Conservation (phyloP, 495 filamentous ascomycete species). For the Opeltia flavorubescens region DNA sequence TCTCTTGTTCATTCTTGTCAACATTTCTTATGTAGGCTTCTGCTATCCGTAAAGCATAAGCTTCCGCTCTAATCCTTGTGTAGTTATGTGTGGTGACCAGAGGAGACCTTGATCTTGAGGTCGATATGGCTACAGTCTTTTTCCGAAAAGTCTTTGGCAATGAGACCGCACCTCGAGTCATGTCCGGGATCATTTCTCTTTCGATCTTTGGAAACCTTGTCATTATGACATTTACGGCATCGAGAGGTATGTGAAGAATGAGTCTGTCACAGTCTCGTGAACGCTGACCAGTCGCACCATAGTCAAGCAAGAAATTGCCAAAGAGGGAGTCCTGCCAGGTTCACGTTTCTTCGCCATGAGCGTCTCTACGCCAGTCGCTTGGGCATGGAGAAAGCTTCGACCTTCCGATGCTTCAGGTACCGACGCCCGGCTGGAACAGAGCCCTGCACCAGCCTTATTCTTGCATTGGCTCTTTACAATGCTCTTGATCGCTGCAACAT, state of each 20-base stretch:
- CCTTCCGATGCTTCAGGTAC: slow-evolving; percentile 3
- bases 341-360: slow-evolving; percentile 30
- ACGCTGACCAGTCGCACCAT: background rate
- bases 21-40: slow-evolving; percentile 29
- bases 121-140: slow-evolving; percentile 15
- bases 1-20: slow-evolving; percentile 29
- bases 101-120: slow-evolving; percentile 2
- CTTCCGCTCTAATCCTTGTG: background rate
- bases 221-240: slow-evolving; percentile 35
- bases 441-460: slow-evolving; percentile 26
- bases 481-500: slow-evolving; percentile 23
- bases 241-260: slow-evolving; percentile 26
- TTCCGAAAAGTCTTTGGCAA: slow-evolving; percentile 16
- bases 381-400: background rate
- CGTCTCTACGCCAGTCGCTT: slow-evolving; percentile 21
- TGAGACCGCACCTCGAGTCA: slow-evolving; percentile 14
- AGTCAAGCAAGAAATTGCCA: slow-evolving; percentile 26
- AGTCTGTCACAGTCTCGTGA: background rate
- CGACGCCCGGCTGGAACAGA: slow-evolving; percentile 23
- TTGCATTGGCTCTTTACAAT: slow-evolving; percentile 31
- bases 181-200: slow-evolving; percentile 29
- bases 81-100: slow-evolving; percentile 11
- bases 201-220: slow-evolving; percentile 37
- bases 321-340: slow-evolving; percentile 29
- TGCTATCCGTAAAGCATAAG: slow-evolving; percentile 8